Base-by-base conservation (phyloP, 2,329 filamentous ascomycete species). In the Fusarium scirpi region DNA sequence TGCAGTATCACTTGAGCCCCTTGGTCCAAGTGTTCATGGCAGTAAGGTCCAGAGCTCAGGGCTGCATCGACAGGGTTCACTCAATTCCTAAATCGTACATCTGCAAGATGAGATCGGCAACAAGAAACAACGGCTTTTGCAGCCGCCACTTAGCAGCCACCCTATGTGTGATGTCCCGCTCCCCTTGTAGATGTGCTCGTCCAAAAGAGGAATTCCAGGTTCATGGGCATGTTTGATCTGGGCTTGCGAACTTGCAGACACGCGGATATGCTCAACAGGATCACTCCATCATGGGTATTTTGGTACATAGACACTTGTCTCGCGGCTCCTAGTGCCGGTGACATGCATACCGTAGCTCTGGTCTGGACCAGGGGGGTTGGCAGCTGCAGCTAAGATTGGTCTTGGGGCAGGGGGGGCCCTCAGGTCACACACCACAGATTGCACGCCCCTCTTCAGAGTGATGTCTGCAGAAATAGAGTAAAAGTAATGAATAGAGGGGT, bases 231-330 rank as follows among this genome's bases (percentile, higher is more conserved):
- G 8, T 29, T 30, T 20, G 43, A 41, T 27, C 46, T n/a, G 38
- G 34, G 45, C 48, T 57, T 65, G 51, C 54, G 46, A 65, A 69
- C 55, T 27, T 46, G 27, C 57, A 55, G 51, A 24, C 47, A 58
- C 60, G 51, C 43, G 38, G 66, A 49, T 45, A 61, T 38, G 29
- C 20, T 29, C 22, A 45, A 43, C 13, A 43, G 27, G 27, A 56
- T 57, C 22, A 25, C 32, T 34, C 41, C 27, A n/a, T 16, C 27
- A 57, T 25, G 27, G 27, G 34, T 29, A 20, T 15, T 12, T 45
- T 43, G 44, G 34, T 44, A 57, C 56, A 40, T 47, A 20, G 8
- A 16, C 18, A n/a, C 34, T 22, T 52, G 49, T 41, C 32, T 52
- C 6, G 49, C 24, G 32, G 49, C 24, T 20, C 15, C 18, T n/a